Evolutionary conservation across 2,329 filamentous ascomycete species (phyloP), one percentile per base, ranked within the genome.

Genomic region (Colletotrichum noveboracense): DNA sequence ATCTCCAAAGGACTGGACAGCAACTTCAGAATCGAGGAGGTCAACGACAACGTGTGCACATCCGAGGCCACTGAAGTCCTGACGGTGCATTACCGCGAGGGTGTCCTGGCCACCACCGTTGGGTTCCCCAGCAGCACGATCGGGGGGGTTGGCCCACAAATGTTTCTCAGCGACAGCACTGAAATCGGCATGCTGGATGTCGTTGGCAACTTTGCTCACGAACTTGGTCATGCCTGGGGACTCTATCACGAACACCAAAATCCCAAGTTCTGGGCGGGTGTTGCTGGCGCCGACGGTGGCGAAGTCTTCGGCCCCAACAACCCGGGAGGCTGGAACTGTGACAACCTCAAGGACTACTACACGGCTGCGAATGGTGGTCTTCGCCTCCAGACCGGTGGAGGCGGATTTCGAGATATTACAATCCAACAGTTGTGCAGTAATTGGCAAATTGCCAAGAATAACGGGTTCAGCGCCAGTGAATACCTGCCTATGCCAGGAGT

Each of bases 241-340:
- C 77, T 81, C 7, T 66, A 62, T 61, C 80, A 81, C 71, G 80
- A 81, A 70, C 80, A 82, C 71, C 80, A 81, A 70, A 80, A 80
- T 71, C 78, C 77, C 14, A 30, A 67, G 36, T 81, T 74, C 64
- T 82, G 80, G 80, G 13, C 21, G n/a, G 21, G 21, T 28, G 34
- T 28, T 58, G 21, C 26, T 28, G 26, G 55, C 55, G 21, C 55
- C 26, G 21, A 58, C 24, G 14, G 3, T 58, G 55, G 26, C 55
- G 26, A 58, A 28, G 55, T 58, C 21, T 58, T 58, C 24, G 55
- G 55, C 55, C 43, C 43, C 8, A 21, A 52, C n/a, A 52, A 52
- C n/a, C 43, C 43, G 10, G 55, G 26, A 26, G 21, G 26, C 16
- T 58, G 55, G 55, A 32, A 74, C 56, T 79, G 78, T 76, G 38